phyloP scores from a whole-genome alignment of 164 flowering plant genomes.

The Brasenia schreberi region DNA sequence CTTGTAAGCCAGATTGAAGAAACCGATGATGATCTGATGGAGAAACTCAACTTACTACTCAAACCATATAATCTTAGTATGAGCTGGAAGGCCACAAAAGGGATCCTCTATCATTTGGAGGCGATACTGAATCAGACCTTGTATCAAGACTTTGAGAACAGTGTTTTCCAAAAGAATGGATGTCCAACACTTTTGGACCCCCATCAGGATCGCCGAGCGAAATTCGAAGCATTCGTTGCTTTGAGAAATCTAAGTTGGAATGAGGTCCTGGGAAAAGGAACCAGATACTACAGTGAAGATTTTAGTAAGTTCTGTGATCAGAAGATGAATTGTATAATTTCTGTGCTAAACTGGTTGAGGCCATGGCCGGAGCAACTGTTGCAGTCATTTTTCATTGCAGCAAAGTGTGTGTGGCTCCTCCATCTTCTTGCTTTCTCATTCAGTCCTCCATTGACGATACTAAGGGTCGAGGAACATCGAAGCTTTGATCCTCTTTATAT shows the following conservation, averaged over 20 bases:
- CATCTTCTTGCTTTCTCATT: slow-evolving; percentile 92
- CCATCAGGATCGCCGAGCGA: slow-evolving; percentile 50
- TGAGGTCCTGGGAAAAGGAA: slow-evolving; percentile 78
- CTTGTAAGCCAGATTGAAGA: slow-evolving; percentile 55
- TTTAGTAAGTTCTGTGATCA: slow-evolving; percentile 88
- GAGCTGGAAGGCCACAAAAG: slow-evolving; percentile 54
- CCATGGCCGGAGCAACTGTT: slow-evolving; percentile 92
- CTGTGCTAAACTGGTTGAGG: slow-evolving; percentile 57
- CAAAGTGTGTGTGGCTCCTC: slow-evolving; percentile 92
- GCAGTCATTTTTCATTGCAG: slow-evolving; percentile 79
- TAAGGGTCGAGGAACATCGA: slow-evolving; percentile 75
- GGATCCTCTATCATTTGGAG: slow-evolving; percentile 64
- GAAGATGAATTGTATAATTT: slow-evolving; percentile 75
- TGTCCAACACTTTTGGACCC: slow-evolving; percentile 58
- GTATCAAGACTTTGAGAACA: slow-evolving; percentile 83
- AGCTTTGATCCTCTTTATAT: slow-evolving; percentile 59
- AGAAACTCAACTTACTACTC: slow-evolving; percentile 52
- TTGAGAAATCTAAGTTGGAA: slow-evolving; percentile 87
- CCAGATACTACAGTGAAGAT: slow-evolving; percentile 83
- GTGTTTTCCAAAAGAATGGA: slow-evolving; percentile 73
- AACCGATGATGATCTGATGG: slow-evolving; percentile 30
- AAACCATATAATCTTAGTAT: slow-evolving; percentile 58
- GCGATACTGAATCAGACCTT: slow-evolving; percentile 77
- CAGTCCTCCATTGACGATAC: slow-evolving; percentile 44
- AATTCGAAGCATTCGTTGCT: slow-evolving; percentile 53